phyloP scores from a whole-genome alignment of 306 rosid genomes.

The Medicago arabica region DNA sequence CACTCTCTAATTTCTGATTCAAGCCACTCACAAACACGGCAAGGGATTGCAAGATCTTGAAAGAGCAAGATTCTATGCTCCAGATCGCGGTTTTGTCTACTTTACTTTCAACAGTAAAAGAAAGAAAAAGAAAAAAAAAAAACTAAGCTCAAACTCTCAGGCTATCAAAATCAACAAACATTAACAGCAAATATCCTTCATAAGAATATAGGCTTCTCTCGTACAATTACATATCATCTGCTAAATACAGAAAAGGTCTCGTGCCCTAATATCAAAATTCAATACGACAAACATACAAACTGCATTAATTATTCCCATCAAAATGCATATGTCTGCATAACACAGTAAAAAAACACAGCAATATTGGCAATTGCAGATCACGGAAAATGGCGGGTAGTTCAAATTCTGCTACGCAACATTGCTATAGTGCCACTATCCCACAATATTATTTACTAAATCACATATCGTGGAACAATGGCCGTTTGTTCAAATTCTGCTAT shows the following conservation, averaged over 20 bases:
- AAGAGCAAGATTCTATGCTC: no score
- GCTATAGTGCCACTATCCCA: no score
- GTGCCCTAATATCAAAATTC: conserved; percentile 4
- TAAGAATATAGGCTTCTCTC: conserved; percentile 8
- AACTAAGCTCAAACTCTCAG: background rate
- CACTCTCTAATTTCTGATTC: no score
- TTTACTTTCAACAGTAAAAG: background rate
- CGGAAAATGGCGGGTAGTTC: no score
- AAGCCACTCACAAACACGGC: no score
- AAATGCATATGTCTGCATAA: background rate
- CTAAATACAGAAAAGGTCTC: background rate
- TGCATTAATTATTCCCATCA: background rate
- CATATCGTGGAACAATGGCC: no score
- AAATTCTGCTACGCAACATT: no score
- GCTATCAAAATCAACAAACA: conserved; percentile 14
- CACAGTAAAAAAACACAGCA: background rate
- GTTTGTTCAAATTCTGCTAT: no score
- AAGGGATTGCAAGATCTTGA: no score
- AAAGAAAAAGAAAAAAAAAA: background rate
- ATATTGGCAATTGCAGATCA: no score
- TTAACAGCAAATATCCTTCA: conserved; percentile 1
- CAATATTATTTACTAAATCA: no score
- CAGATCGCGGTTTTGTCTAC: no score
- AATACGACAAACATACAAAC: conserved; percentile 3
- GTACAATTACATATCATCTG: background rate